Evolutionary conservation across 371 early-diverging fungal genomes (phyloP).

Genomic region (Haplosporangium sp.): DNA sequence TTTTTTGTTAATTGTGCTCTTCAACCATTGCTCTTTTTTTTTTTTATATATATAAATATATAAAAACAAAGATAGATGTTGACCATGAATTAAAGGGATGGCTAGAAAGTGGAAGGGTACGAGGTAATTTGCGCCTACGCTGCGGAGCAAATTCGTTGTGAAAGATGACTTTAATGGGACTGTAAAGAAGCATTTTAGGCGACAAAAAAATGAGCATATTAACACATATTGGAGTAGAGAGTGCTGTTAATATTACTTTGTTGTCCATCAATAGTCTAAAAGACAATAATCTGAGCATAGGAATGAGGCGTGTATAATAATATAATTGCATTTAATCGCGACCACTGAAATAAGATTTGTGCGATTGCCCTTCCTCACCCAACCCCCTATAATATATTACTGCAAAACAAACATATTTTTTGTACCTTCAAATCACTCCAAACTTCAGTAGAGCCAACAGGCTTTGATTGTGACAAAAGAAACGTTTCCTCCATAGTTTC

Average conservation of each 20-base stretch:
- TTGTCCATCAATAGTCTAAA: too few relatives aligned
- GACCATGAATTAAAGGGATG: not conserved
- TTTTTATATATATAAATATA: not conserved
- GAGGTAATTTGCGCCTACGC: too few relatives aligned
- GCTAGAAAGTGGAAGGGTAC: not conserved
- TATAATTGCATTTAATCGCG: too few relatives aligned
- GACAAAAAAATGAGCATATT: not conserved
- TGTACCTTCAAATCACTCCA: too few relatives aligned
- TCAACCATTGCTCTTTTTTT: conserved; percentile 8
- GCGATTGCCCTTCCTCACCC: too few relatives aligned
- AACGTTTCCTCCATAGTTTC: conserved; percentile 5
- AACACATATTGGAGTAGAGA: too few relatives aligned
- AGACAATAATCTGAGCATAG: too few relatives aligned
- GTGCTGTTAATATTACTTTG: not conserved
- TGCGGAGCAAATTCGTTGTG: conserved; percentile 17
- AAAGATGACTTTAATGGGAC: not conserved
- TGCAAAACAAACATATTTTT: not conserved
- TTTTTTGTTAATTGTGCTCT: conserved; percentile 3
- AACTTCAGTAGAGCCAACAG: too few relatives aligned
- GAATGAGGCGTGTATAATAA: too few relatives aligned
- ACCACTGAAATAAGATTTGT: too few relatives aligned
- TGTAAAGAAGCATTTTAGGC: not conserved
- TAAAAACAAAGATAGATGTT: not conserved
- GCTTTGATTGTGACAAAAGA: not conserved
- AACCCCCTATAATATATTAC: too few relatives aligned